Evolutionary conservation across 495 filamentous ascomycete genomes (phyloP), one percentile per base, ranked within the genome.

Genomic region (Peziza echinospora): DNA sequence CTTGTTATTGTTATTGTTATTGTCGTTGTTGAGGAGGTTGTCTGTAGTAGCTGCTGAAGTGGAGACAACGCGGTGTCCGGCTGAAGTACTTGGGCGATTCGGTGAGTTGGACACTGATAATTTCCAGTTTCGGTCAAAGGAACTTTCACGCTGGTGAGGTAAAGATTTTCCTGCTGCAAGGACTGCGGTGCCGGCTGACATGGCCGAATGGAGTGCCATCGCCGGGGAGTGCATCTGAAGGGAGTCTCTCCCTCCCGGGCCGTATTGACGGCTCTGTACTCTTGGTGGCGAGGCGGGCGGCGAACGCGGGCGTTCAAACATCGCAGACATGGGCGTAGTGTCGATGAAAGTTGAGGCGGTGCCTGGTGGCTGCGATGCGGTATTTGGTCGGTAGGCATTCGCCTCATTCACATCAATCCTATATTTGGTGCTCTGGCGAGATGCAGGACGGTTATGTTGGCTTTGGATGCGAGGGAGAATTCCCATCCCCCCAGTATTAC

Each of bases 121-220:
- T 37, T 82, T 84, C 89, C 91, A 99, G 47, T 78, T 77, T 21
- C 77, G 70, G 60, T 96, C 91, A 54, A 96, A 83, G 1, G 89
- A 96, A 1, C 45, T 22, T 13, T 47, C 41, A 24, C 59, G 45
- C 39, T 48, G 43, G 45, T 60, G 57, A 2, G 51, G 24, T 13
- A 25, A 13, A 48, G 40, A 28, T 58, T 47, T 22, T 23, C 41
- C 24, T 30, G 51, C 55, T 5, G 47, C 30, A 49, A 59, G 56
- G 21, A 59, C 51, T 16, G 56, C 52, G 22, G 53, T 49, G 7
- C 52, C 30, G 28, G 56, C 49, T 17, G 56, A 48, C 22, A 59
- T 45, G n/a, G 56, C 56, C 10, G 50, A 26, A 23, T 56, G 58
- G 23, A 59, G 46, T 43, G 49, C 56, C 26, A 52, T 59, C 24